Base-by-base conservation (phyloP, 1,284 basidiomycete genomes). In the Cutaneotrichosporon cutaneum region DNA sequence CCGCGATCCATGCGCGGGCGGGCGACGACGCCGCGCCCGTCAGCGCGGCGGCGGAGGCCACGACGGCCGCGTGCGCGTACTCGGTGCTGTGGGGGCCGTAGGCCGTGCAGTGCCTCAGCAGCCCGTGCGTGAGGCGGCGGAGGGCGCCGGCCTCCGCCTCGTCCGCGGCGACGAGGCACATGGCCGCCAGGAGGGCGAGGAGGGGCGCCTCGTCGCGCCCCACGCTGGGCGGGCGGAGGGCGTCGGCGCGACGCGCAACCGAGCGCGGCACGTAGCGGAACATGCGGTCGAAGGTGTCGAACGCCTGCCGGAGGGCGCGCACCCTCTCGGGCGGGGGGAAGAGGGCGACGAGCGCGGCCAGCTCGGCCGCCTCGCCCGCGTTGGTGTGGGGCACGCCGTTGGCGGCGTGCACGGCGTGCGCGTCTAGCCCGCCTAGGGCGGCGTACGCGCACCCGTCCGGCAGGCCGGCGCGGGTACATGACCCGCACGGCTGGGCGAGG, bases 401-500 rank as follows among this genome's bases (percentile, higher is more conserved):
- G 27, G 30, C 32, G 11, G 48, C 48, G 16, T 50, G 48, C 26
- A 50, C 48, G 14, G 26, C 26, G 22, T 14, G 48, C 11, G 48
- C 48, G 48, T 50, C 48, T 18, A 50, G 14, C 16, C 48, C 48
- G 5, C 48, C 48, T 4, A 50, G 13, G 26, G 48, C 22, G 26
- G 48, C 48, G 48, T 50, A 50, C 3, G 48, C 48, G 48, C 48
- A 50, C 13, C 48, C 48, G 26, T 50, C 48, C 5, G 26, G 26
- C 14, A 50, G 48, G 16, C 48, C 48, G 48, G 48, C 24, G 14
- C 56, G 56, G 13, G 52, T 47, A n/a, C 61, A 62, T 6, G 53
- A 22, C 10, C 24, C n/a, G 16, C 61, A 62, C 13, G 61, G 61
- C 26, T 51, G 50, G 18, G 10, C 39, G 26, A 54, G 58, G 26